Base-by-base conservation (phyloP, 768 basidiomycete species). In the Favolaschia claudopus region DNA sequence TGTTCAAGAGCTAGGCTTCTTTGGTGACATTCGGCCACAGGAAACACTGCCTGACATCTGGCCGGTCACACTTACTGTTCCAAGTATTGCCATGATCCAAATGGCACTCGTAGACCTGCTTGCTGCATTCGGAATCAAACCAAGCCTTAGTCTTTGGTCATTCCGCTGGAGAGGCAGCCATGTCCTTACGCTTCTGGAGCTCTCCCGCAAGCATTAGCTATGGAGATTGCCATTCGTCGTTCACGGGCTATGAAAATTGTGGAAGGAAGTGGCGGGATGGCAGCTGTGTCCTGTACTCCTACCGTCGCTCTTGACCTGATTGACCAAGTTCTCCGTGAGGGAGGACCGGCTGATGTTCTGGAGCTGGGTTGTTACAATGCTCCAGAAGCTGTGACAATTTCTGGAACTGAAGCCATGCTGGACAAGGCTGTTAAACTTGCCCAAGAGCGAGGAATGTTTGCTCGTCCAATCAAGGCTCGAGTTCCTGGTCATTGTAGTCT, bases 361-460 rank as follows among this genome's bases (percentile, higher is more conserved):
- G 76, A 79, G n/a, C 65, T 83, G 25, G 79, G 71, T 1, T 80
- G 79, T 57, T 77, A 72, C 69, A 83, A 83, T 52, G 56, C 75
- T 7, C 70, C 71, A 1, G 58, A 69, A 9, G 75, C 79, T 10
- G 67, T 82, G 19, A 70, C 77, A 1, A 50, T 82, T 24, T 67
- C 81, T 7, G 81, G 81, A 1, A 56, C 62, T 8, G 61, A 63
- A 24, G 32, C 32, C 1, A 43, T 65, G n/a, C 51, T 77, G 19
- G 75, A 79, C n/a, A 55, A 56, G 8, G 70, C 72, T 0, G 70
- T 81, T 1, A 59, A 58, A 15, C 40, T 69, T 13, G 76, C 77
- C 2, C 46, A 64, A 24, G 44, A 54, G 9, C 57, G 52, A 17
- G 74, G 74, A 1, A 59, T 77, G 19, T 71, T 77, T 49, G 79